Conservation (phyloP, 1,284 basidiomycete genomes). For the Pseudozyma flocculosa region DNA sequence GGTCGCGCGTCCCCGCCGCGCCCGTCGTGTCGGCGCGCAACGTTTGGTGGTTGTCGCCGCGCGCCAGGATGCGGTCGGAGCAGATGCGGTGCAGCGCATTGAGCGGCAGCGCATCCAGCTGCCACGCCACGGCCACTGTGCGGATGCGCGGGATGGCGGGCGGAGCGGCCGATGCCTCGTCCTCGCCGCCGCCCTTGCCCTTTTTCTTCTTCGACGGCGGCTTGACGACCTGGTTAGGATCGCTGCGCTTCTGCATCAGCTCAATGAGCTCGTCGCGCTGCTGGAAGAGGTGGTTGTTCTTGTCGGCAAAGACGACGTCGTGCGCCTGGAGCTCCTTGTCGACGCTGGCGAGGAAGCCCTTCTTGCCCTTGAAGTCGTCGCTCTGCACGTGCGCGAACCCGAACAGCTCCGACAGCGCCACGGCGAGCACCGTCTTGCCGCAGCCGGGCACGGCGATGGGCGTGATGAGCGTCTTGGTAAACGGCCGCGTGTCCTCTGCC, state of each 20-base stretch:
- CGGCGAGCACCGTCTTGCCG: constrained; percentile 86
- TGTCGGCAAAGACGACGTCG: constrained; percentile 49
- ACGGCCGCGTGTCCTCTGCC: constrained; percentile 55
- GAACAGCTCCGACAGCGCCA: constrained; percentile 78
- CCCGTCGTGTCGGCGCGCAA: constrained; percentile 24
- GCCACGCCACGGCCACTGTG: constrained; percentile 43
- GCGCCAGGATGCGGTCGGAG: constrained; percentile 28
- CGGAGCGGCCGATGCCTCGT: neutral
- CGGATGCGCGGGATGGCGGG: constrained; percentile 25
- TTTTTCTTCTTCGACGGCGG: constrained; percentile 3
- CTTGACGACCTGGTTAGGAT: constrained; percentile 5
- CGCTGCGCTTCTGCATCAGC: constrained; percentile 7
- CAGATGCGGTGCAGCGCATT: constrained; percentile 44
- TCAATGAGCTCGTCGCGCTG: constrained; percentile 53
- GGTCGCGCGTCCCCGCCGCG: constrained; percentile 49
- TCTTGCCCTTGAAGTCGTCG: constrained; percentile 83
- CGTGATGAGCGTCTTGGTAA: constrained; percentile 79
- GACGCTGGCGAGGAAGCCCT: constrained; percentile 78
- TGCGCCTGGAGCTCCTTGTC: constrained; percentile 44
- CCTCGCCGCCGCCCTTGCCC: constrained; percentile 5
- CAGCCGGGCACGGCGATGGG: constrained; percentile 90
- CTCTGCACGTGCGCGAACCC: constrained; percentile 76
- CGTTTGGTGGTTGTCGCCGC: constrained; percentile 54
- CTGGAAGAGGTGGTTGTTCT: constrained; percentile 55
- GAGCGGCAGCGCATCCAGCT: constrained; percentile 36